Base-by-base conservation (phyloP, 257 asterid genomes). In the Hygrophila difformis region DNA sequence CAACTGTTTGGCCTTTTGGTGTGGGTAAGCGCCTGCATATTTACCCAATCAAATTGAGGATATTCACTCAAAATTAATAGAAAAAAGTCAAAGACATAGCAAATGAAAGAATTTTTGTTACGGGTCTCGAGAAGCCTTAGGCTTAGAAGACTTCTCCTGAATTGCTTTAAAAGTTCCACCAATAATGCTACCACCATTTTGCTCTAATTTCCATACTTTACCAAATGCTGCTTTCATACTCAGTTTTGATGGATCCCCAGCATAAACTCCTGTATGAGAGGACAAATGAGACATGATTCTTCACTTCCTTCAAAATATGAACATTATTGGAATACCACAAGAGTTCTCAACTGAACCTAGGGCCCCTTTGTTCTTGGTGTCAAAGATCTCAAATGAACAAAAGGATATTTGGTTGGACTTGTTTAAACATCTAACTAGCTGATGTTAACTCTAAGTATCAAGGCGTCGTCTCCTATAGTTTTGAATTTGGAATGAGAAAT, bases 151-250 rank as follows among this genome's bases (percentile, higher is more conserved):
- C 66, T 54, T 81, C 64, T 79, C 88, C 69, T 60, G 62, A 37
- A 89, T 70, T 58, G 92, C 88, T 70, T 89, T 82, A 61, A 77
- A 63, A 53, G 93, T 74, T 60, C 98, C 98, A 28, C 98, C 94
- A 45, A 85, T 77, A 51, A 89, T 86, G 67, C 98, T 86, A 22
- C 94, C 94, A 14, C 98, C 96, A 68, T 57, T 80, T 76, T 86
- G 70, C 71, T 91, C 98, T 59, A 91, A 82, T 55, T 80, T 87
- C 98, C 98, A 91, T 12, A 91, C 94, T 76, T 81, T 91, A 37
- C 96, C 96, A 55, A 91, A 86, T 48, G 98, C 98, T 36, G 98
- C 98, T 66, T 74, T 86, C 98, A 91, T 91, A 65, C 96, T 86
- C 61, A 91, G 61, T 59, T 75, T 82, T 59, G 96, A 77, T 29